Evolutionary conservation across 2,329 filamentous ascomycete species (phyloP), one percentile per base, ranked within the genome.

Genomic region (Eutypella sp.): DNA sequence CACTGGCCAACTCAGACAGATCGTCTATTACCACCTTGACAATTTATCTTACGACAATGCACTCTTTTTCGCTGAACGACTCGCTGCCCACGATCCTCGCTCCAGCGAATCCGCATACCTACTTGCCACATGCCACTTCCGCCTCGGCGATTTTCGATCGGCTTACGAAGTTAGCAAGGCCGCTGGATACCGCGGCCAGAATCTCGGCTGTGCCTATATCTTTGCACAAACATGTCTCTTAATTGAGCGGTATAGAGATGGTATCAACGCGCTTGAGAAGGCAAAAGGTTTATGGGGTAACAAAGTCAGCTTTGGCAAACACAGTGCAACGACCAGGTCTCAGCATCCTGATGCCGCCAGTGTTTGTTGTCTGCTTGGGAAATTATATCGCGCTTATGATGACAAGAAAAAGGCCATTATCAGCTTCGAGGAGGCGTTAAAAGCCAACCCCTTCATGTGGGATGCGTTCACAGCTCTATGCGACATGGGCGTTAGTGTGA

Each of bases 401-500:
- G 78, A 88, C 58, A 87, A 87, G 59, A 86, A 86, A 56, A 90
- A 88, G 66, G 91, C 93, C 7, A 82, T 92, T 15, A 80, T 87
- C 54, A 89, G 82, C 64, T 97, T 93, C 62, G 89, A 95, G 55
- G 89, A 95, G 49, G 82, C 91, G 5, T 71, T 99, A 57, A 95
- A 91, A 67, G 67, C 84, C 45, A 99, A 97, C 60, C 91, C 93
- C 2, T 92, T 97, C 67, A 93, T 96, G 80, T 99, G 93, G 93
- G 93, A 99, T 72, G 91, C 92, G 0, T 97, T 97, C 59, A 83
- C 85, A 19, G 85, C 82, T 15, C 76, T 99, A 7, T 96, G 91
- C 63, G 90, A 96, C 61, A 88, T 81, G 83, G 88, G 89, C 4
- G 85, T 89, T 38, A 84, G 83, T 54, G 77, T 97, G 45, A 83